A percentile compares a stretch with the other conserved stretches of the same genome.
Evolutionary conservation across 2,329 filamentous ascomycete species (phyloP).

Genomic region (Gremmenia infestans): DNA sequence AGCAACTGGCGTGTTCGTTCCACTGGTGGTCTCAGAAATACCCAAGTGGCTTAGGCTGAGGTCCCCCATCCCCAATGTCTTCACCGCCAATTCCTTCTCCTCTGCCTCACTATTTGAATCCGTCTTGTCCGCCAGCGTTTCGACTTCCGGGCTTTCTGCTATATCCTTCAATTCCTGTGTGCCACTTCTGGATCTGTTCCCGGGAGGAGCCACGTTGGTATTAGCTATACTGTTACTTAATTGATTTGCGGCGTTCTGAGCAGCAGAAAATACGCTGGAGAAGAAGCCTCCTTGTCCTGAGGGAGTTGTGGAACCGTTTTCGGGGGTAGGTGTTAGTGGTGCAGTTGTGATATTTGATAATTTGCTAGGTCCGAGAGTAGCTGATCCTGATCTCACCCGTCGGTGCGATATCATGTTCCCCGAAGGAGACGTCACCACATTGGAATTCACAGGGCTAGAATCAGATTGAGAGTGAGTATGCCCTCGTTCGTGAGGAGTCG

Average conservation of each 20-base stretch:
- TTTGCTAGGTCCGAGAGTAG: slow-evolving; percentile 64
- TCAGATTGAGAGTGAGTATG: slow-evolving; percentile 28
- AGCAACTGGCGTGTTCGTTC: slow-evolving; percentile 50
- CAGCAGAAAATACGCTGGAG: slow-evolving; percentile 85
- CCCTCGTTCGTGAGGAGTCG: slow-evolving; percentile 17
- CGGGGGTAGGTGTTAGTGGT: slow-evolving; percentile 71
- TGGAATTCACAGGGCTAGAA: slow-evolving; percentile 30
- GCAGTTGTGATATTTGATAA: slow-evolving; percentile 70
- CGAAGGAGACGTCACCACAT: slow-evolving; percentile 57
- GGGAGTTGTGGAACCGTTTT: slow-evolving; percentile 50
- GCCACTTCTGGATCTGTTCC: slow-evolving; percentile 39
- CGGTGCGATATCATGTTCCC: slow-evolving; percentile 72
- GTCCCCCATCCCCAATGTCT: slow-evolving; percentile 84
- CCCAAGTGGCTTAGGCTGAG: slow-evolving; percentile 86
- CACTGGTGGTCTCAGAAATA: slow-evolving; percentile 57
- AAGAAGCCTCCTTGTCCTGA: slow-evolving; percentile 72
- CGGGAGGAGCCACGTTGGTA: slow-evolving; percentile 50
- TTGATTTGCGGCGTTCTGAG: slow-evolving; percentile 82
- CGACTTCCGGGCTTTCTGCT: slow-evolving; percentile 28
- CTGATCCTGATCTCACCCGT: slow-evolving; percentile 53
- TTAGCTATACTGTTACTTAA: slow-evolving; percentile 71
- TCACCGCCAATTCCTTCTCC: slow-evolving; percentile 70
- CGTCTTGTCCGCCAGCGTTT: slow-evolving; percentile 31
- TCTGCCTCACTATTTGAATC: slow-evolving; percentile 33
- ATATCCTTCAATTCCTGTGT: slow-evolving; percentile 29